Conservation (phyloP, 345 rosid genomes). For the Lepidium didymum region DNA sequence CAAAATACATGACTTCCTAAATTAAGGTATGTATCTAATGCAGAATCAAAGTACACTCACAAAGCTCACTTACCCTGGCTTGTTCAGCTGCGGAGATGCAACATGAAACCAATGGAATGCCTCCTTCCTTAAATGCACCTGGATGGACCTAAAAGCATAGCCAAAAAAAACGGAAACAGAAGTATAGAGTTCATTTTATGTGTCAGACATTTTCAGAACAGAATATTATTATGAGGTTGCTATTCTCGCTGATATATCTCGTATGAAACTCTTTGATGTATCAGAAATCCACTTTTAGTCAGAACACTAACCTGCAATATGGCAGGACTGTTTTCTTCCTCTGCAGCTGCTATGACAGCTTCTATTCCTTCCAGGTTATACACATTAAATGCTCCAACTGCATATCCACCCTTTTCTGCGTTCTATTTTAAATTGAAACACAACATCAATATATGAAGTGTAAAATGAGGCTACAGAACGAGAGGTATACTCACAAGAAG, state of each 20-base stretch:
- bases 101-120: constrained; percentile 72
- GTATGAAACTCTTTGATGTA: background rate
- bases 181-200: background rate
- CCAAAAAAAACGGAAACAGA: background rate
- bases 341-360: constrained; percentile 97
- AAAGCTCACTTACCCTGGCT: constrained; percentile 57
- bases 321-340: constrained; percentile 89
- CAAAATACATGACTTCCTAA: background rate
- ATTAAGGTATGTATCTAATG: background rate
- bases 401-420: constrained; percentile 86
- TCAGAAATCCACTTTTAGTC: background rate
- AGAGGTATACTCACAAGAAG: constrained; percentile 51
- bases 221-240: background rate
- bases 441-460: constrained; percentile 22
- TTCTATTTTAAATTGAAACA: constrained; percentile 39
- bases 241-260: background rate
- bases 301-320: constrained; percentile 68
- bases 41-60: background rate
- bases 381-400: constrained; percentile 95
- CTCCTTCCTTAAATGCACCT: constrained; percentile 76
- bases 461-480: background rate
- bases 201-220: background rate
- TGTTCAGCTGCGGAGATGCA: constrained; percentile 83
- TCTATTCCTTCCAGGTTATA: constrained; percentile 91
- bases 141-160: constrained; percentile 70